Conservation (phyloP, 1,284 basidiomycete species). For the Trichosporon coremiiforme region DNA sequence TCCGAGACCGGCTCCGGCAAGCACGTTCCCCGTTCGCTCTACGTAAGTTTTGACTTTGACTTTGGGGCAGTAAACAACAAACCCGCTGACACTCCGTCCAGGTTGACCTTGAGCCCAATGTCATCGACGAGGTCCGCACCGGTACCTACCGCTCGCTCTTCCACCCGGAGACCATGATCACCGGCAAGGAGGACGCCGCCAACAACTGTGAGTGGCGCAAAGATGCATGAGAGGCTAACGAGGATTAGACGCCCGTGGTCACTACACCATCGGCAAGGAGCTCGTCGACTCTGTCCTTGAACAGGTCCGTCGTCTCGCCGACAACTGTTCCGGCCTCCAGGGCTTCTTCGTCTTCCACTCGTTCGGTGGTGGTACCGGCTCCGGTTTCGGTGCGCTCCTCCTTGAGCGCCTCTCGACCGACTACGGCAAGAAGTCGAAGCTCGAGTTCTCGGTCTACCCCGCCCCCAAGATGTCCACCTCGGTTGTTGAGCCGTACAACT, state of each 20-base stretch:
- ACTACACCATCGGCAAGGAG: slow-evolving; percentile 98
- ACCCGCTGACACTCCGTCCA: slow-evolving; percentile 30
- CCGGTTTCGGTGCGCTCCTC: slow-evolving; percentile 96
- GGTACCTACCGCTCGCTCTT: slow-evolving; percentile 93
- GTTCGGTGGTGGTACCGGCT: slow-evolving; percentile 98
- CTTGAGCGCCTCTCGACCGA: slow-evolving; percentile 94
- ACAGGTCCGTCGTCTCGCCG: slow-evolving; percentile 90
- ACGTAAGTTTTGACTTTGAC: slow-evolving; percentile 60
- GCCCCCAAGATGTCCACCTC: slow-evolving; percentile 92
- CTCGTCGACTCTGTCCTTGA: slow-evolving; percentile 89
- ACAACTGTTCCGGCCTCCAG: slow-evolving; percentile 97
- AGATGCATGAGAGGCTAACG: background rate
- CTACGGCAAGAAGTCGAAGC: slow-evolving; percentile 99
- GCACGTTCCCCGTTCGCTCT: slow-evolving; percentile 96
- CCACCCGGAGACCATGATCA: slow-evolving; percentile 98
- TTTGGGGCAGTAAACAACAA: slow-evolving; percentile 27
- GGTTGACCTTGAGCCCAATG: slow-evolving; percentile 92
- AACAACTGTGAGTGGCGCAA: slow-evolving; percentile 80
- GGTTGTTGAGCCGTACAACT: slow-evolving; percentile 99
- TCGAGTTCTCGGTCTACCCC: slow-evolving; percentile 98
- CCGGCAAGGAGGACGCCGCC: slow-evolving; percentile 98
- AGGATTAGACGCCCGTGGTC: slow-evolving; percentile 83
- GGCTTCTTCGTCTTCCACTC: slow-evolving; percentile 99
- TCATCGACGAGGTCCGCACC: slow-evolving; percentile 92
- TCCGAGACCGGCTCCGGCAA: slow-evolving; percentile 76